phyloP scores from a whole-genome alignment of 306 rosid species.

The Quercus ilex region DNA sequence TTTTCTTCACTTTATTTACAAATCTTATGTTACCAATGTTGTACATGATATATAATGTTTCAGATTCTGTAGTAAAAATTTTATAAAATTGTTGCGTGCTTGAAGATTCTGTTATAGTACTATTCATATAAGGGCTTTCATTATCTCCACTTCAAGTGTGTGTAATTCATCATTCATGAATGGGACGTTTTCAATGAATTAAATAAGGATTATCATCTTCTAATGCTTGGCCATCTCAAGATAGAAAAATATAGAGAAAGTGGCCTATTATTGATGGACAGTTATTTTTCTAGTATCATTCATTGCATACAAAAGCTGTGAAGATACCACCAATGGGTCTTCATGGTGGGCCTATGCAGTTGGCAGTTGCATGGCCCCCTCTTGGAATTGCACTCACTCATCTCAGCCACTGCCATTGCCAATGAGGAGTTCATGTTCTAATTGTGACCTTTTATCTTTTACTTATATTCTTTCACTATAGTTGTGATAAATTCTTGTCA shows the following conservation, averaged over 20 bases:
- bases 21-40: background rate
- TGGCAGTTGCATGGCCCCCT: too few species aligned
- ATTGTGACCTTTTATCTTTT: too few species aligned
- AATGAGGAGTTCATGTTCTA: too few species aligned
- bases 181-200: background rate
- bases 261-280: background rate
- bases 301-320: too few species aligned
- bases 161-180: background rate
- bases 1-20: background rate
- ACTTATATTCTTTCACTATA: too few species aligned
- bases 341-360: too few species aligned
- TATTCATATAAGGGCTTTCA: background rate
- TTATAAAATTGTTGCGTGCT: background rate
- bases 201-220: background rate
- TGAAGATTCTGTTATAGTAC: background rate
- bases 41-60: background rate
- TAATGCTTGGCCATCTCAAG: too few species aligned
- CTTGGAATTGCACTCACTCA: too few species aligned
- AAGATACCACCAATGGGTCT: too few species aligned
- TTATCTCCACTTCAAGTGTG: background rate
- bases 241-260: background rate
- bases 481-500: too few species aligned
- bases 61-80: background rate
- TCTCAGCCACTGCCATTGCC: too few species aligned
- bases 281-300: background rate